These are phyloP conservation scores for Populus tomentosa DNA, from an alignment of 441 rosid species.

Conservation along the genomic window DNA sequence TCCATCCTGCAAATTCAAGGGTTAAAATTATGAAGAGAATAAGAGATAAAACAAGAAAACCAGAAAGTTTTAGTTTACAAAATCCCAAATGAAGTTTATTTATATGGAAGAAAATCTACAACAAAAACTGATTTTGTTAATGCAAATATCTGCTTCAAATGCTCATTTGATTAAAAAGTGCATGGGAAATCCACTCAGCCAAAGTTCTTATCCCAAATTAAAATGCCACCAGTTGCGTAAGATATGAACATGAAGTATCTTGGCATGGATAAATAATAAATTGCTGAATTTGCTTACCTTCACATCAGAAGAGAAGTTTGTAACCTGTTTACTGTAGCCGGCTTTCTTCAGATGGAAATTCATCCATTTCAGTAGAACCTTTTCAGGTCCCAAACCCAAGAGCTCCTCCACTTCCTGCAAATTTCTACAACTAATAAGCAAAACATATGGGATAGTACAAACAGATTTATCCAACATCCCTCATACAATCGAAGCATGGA, in stretches of 20 bases:
- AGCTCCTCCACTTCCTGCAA: slow-evolving; percentile 97
- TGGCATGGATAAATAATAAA: slow-evolving; percentile 13
- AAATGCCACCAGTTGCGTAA: background rate
- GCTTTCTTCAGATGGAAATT: slow-evolving; percentile 94
- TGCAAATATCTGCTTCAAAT: background rate
- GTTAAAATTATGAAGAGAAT: background rate
- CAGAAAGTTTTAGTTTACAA: background rate
- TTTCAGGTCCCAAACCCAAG: slow-evolving; percentile 85
- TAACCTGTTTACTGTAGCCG: slow-evolving; percentile 81
- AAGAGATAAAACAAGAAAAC: background rate
- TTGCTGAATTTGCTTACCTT: slow-evolving; percentile 55
- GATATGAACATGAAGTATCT: slow-evolving; percentile 4
- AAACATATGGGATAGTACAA: background rate
- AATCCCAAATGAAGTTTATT: background rate
- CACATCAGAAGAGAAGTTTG: slow-evolving; percentile 92
- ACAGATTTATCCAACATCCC: background rate
- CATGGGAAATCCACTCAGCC: background rate
- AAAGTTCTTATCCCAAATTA: background rate
- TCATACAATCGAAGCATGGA: slow-evolving; percentile 9
- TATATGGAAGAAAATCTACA: background rate
- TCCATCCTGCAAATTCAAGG: slow-evolving; percentile 64
- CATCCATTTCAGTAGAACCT: slow-evolving; percentile 97
- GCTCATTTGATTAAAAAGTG: background rate
- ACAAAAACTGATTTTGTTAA: background rate
- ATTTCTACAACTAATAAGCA: slow-evolving; percentile 1